Evolutionary conservation across 2,329 filamentous ascomycete genomes (phyloP).

Genomic region (Clarireedia hainanense): DNA sequence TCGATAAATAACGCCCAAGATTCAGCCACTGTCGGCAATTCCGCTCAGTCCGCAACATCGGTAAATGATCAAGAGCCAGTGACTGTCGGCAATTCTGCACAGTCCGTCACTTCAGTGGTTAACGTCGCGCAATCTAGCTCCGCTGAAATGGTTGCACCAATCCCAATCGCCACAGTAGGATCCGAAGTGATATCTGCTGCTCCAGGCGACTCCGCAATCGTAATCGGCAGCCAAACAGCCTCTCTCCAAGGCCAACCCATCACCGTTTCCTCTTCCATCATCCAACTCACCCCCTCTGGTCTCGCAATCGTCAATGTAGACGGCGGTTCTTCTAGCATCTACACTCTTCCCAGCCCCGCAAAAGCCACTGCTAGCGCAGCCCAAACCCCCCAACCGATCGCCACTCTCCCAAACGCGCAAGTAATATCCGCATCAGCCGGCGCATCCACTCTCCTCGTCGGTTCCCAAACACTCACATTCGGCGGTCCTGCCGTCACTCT

Average conservation of each 20-base stretch:
- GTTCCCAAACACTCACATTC: constrained; percentile 10
- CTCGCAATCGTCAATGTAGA: neutral
- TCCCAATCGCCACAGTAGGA: constrained; percentile 15
- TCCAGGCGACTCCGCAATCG: constrained; percentile 11
- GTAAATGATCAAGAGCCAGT: neutral
- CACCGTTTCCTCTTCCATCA: neutral
- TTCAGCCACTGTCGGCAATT: neutral
- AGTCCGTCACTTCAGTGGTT: neutral
- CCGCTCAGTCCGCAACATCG: neutral
- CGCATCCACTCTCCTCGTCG: constrained; percentile 11
- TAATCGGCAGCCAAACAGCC: constrained; percentile 11
- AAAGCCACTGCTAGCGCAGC: neutral
- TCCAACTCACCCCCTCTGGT: neutral
- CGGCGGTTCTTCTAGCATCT: neutral
- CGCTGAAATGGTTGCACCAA: constrained; percentile 4
- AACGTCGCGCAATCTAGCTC: neutral
- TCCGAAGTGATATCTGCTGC: constrained; percentile 12
- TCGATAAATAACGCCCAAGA: neutral
- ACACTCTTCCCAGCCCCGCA: neutral
- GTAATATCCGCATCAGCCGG: constrained; percentile 12
- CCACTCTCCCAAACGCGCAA: constrained; percentile 7
- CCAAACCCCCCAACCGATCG: neutral
- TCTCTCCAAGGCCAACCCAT: neutral
- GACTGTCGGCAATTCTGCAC: neutral
- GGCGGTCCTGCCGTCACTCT: constrained; percentile 13